Evolutionary conservation across 352 stramenopile genomes (phyloP).

Genomic region (Globisporangium polare): DNA sequence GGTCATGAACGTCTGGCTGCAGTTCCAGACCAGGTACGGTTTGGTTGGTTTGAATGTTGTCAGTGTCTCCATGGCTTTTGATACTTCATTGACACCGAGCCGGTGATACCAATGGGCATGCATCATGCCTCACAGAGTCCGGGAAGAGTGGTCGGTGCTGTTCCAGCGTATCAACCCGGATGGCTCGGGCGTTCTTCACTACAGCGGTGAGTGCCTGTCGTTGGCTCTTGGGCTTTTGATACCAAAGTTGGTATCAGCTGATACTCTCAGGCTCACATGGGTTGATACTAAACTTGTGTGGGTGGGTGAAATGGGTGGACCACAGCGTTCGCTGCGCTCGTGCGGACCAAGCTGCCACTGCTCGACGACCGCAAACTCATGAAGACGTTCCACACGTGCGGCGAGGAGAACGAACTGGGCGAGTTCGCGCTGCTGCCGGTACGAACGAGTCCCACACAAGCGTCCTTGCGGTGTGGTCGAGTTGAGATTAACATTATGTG

Average conservation of each 20-base stretch:
- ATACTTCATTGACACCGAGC: background rate
- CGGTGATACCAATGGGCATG: background rate
- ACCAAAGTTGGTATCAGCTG: background rate
- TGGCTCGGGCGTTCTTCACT: slow-evolving; percentile 54
- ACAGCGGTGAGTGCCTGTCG: slow-evolving; percentile 31
- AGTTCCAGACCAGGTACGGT: slow-evolving; percentile 51
- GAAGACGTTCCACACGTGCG: slow-evolving; percentile 70
- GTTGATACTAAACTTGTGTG: background rate
- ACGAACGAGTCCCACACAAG: slow-evolving; percentile 13
- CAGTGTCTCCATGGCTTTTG: background rate
- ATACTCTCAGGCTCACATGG: background rate
- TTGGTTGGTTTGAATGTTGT: background rate
- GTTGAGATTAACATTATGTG: background rate
- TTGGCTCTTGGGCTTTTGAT: background rate
- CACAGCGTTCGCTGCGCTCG: slow-evolving; percentile 50
- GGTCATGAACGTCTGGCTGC: slow-evolving; percentile 71
- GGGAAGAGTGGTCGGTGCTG: slow-evolving; percentile 51
- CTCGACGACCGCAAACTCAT: slow-evolving; percentile 50
- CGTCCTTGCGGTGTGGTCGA: background rate
- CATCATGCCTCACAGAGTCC: slow-evolving; percentile 24
- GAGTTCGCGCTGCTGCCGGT: slow-evolving; percentile 62
- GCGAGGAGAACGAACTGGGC: slow-evolving; percentile 81
- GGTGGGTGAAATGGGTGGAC: background rate
- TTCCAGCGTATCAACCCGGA: slow-evolving; percentile 66
- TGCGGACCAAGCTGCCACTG: slow-evolving; percentile 46